Conservation (phyloP, 2,329 filamentous ascomycete species). For the Arachnopeziza araneosa region DNA sequence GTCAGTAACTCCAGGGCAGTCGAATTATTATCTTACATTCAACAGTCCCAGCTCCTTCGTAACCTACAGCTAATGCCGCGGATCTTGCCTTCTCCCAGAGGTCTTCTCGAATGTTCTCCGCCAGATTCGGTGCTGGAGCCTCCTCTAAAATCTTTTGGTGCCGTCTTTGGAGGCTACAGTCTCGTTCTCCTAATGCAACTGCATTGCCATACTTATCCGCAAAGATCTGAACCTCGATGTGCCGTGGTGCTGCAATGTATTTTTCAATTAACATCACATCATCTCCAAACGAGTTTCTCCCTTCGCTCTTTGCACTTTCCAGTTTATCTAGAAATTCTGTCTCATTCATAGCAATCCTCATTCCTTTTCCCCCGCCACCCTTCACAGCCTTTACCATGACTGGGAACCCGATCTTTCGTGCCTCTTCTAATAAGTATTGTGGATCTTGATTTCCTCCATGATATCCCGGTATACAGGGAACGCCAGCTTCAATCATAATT, state of each 20-base stretch:
- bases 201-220: slow-evolving; percentile 75
- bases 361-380: slow-evolving; percentile 79
- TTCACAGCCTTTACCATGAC: slow-evolving; percentile 76
- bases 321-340: slow-evolving; percentile 67
- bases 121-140: slow-evolving; percentile 68
- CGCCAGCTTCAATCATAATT: slow-evolving; percentile 92
- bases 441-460: slow-evolving; percentile 79
- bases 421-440: slow-evolving; percentile 56
- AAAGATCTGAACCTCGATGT: slow-evolving; percentile 89
- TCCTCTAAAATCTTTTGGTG: slow-evolving; percentile 93
- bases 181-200: slow-evolving; percentile 79
- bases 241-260: slow-evolving; percentile 72
- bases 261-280: slow-evolving; percentile 80
- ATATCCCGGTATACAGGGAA: slow-evolving; percentile 94
- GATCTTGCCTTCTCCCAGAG: slow-evolving; percentile 62
- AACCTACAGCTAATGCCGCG: slow-evolving; percentile 69
- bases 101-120: slow-evolving; percentile 51
- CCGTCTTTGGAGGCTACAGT: slow-evolving; percentile 80
- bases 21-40: slow-evolving; percentile 64
- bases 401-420: slow-evolving; percentile 62
- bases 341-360: slow-evolving; percentile 66
- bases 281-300: slow-evolving; percentile 74
- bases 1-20: slow-evolving; percentile 31
- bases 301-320: slow-evolving; percentile 68
- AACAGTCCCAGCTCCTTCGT: slow-evolving; percentile 83